A percentile compares a stretch with the other conserved stretches of the same genome.
Evolutionary conservation across 225 moss, liverwort and hornwort genomes (phyloP).

Genomic region (Thuidium tamariscinum): DNA sequence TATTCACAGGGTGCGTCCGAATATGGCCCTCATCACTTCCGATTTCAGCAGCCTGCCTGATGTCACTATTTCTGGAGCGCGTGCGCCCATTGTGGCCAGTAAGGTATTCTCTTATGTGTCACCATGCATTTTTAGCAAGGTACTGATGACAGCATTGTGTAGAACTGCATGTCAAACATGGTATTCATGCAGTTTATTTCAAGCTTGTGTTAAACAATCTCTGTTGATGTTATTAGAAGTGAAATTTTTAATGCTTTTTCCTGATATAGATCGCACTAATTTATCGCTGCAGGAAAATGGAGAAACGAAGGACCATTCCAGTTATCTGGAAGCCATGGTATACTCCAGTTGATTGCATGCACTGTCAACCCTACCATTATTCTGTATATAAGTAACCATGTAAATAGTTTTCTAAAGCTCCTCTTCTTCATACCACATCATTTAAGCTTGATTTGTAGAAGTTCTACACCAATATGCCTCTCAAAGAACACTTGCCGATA

Average conservation of each 20-base stretch:
- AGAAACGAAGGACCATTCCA: constrained; percentile 64
- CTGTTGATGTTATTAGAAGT: background rate
- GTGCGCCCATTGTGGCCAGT: constrained; percentile 88
- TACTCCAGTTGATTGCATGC: background rate
- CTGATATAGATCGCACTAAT: background rate
- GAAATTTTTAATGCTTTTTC: background rate
- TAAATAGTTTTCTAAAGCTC: background rate
- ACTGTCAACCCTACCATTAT: background rate
- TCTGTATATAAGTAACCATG: background rate
- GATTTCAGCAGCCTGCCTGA: constrained; percentile 94
- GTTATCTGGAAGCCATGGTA: constrained; percentile 85
- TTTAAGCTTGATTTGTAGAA: background rate
- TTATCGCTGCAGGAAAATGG: constrained; percentile 46
- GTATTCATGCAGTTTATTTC: background rate
- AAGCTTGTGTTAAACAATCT: background rate
- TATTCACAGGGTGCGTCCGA: constrained; percentile 72
- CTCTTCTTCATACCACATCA: background rate
- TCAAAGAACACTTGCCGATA: background rate
- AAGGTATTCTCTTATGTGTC: constrained; percentile 41
- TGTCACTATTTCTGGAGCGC: constrained; percentile 60
- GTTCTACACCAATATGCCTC: background rate
- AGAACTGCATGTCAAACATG: background rate
- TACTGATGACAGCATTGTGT: background rate
- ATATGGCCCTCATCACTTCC: constrained; percentile 81
- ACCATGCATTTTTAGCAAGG: background rate